phyloP scores from a whole-genome alignment of 305 asterid species.

The Fraxinus albicans region DNA sequence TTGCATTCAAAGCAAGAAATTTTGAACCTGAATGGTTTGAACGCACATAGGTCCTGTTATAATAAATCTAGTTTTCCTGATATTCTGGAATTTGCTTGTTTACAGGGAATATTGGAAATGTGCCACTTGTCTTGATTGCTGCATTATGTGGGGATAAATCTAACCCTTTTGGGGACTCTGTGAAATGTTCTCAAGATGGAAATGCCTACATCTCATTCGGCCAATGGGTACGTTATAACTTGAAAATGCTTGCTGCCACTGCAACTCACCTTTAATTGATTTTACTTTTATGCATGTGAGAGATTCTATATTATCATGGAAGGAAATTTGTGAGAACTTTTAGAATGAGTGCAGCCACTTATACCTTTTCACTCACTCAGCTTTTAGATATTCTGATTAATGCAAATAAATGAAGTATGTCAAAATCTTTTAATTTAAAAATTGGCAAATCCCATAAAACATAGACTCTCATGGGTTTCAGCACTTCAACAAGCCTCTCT shows the following conservation, averaged over 20 bases:
- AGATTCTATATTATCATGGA: background rate
- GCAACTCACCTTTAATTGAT: conserved; percentile 16
- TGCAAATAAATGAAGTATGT: background rate
- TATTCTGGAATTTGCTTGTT: conserved; percentile 21
- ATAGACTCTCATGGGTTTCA: conserved; percentile 5
- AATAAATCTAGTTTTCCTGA: conserved; percentile 16
- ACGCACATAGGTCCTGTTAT: conserved; percentile 5
- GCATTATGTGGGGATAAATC: conserved; percentile 90
- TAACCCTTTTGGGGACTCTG: conserved; percentile 88
- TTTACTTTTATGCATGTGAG: background rate
- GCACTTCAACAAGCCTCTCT: conserved; percentile 10
- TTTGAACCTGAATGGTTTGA: conserved; percentile 8
- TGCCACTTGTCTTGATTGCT: conserved; percentile 94
- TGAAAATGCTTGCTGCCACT: conserved; percentile 16
- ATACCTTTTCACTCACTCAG: conserved; percentile 3
- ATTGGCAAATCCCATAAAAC: background rate
- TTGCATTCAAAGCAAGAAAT: background rate
- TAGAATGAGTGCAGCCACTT: conserved; percentile 20
- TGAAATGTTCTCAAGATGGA: conserved; percentile 86
- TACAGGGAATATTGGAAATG: conserved; percentile 96
- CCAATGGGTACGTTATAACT: conserved; percentile 79
- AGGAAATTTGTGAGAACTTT: conserved; percentile 6
- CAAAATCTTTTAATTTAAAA: background rate
- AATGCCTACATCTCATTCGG: conserved; percentile 98
- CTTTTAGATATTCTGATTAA: background rate